These are phyloP conservation scores for Leccinum cinnamomeum DNA, from an alignment of 1,284 basidiomycete species.

Conservation along the genomic window DNA sequence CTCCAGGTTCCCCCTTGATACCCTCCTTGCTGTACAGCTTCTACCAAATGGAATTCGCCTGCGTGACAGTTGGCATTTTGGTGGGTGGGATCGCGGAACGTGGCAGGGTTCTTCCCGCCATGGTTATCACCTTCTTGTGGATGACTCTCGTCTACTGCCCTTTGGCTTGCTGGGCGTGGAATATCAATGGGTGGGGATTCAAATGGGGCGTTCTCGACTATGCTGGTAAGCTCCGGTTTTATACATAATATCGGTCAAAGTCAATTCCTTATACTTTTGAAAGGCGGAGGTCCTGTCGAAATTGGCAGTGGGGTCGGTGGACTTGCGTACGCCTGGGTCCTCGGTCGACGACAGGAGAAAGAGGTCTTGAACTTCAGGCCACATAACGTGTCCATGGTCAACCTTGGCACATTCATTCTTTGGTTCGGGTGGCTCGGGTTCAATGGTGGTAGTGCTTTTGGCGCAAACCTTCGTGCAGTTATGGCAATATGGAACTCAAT, in stretches of 20 bases:
- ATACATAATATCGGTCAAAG: slow-evolving; percentile 6
- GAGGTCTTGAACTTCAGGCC: slow-evolving; percentile 89
- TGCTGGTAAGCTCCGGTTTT: slow-evolving; percentile 46
- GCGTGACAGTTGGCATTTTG: slow-evolving; percentile 73
- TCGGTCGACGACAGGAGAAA: slow-evolving; percentile 74
- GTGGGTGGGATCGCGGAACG: slow-evolving; percentile 88
- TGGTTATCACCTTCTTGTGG: slow-evolving; percentile 89
- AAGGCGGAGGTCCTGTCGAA: slow-evolving; percentile 90
- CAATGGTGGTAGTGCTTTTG: slow-evolving; percentile 80
- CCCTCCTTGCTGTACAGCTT: slow-evolving; percentile 79
- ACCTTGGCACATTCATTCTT: slow-evolving; percentile 84
- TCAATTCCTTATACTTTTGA: not conserved
- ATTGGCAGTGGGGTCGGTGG: slow-evolving; percentile 88
- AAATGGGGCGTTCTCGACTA: slow-evolving; percentile 92
- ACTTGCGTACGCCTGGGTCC: slow-evolving; percentile 85
- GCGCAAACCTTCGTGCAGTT: slow-evolving; percentile 87
- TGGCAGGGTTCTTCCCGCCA: slow-evolving; percentile 82
- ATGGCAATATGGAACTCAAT: slow-evolving; percentile 91
- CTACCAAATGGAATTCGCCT: slow-evolving; percentile 88
- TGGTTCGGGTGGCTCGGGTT: slow-evolving; percentile 88
- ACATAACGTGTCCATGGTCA: slow-evolving; percentile 89
- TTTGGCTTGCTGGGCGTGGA: slow-evolving; percentile 79
- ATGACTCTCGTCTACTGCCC: slow-evolving; percentile 83
- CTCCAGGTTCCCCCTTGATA: slow-evolving; percentile 72
- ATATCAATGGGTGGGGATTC: slow-evolving; percentile 80